These are phyloP conservation scores for Nicotiana otophora DNA, from an alignment of 257 asterid species.

Conservation along the genomic window DNA sequence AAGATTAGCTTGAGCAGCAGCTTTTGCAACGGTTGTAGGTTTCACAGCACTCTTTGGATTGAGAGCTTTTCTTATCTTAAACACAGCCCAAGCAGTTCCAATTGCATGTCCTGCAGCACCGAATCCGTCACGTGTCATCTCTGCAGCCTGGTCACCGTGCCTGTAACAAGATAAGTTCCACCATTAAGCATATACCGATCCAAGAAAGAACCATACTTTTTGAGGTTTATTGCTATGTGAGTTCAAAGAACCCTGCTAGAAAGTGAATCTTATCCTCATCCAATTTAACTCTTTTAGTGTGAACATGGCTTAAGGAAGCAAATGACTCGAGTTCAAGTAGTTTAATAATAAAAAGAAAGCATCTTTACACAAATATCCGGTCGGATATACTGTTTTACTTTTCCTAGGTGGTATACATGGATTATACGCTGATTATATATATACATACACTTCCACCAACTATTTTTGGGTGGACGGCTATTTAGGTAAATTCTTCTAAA, in stretches of 20 bases:
- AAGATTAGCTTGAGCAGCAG: constrained; percentile 51
- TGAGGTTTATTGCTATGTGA: background rate
- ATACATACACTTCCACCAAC: too few species aligned
- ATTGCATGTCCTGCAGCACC: constrained; percentile 87
- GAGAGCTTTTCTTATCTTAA: constrained; percentile 67
- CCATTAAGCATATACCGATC: background rate
- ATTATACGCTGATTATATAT: too few species aligned
- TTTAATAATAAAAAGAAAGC: too few species aligned
- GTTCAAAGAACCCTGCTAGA: background rate
- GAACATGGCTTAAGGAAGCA: too few species aligned
- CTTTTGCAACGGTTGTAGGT: constrained; percentile 54
- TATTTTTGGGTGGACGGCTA: too few species aligned
- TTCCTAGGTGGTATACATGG: too few species aligned
- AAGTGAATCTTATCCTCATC: too few species aligned
- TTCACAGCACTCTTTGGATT: constrained; percentile 64
- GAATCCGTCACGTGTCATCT: constrained; percentile 53
- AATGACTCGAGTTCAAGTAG: too few species aligned
- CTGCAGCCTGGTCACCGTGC: constrained; percentile 72
- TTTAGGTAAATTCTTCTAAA: too few species aligned
- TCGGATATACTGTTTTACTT: too few species aligned
- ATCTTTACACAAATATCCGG: too few species aligned
- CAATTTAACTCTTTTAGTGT: too few species aligned
- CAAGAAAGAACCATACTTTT: background rate
- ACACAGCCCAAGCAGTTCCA: constrained; percentile 88
- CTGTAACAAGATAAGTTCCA: constrained; percentile 24